A percentile compares a stretch with the other conserved stretches of the same genome.
These are phyloP conservation scores for Mycocentrospora acerina DNA, from an alignment of 2,329 filamentous ascomycete species.

Conservation along the genomic window DNA sequence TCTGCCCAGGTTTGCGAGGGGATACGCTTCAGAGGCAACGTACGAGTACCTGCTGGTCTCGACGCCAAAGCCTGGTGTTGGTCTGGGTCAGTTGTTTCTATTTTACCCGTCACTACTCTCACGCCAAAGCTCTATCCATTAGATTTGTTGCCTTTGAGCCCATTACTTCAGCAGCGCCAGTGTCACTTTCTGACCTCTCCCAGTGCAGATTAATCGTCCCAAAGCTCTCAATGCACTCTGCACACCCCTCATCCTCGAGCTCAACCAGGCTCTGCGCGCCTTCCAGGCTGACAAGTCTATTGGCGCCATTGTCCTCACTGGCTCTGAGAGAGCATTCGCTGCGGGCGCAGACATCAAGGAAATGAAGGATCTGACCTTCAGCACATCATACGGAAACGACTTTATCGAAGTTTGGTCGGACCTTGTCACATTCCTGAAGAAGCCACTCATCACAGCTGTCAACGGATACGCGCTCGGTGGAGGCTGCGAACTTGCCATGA, in stretches of 20 bases:
- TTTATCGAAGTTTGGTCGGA: slow-evolving; percentile 97
- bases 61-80: slow-evolving; percentile 83
- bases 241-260: slow-evolving; percentile 85
- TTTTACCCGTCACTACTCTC: neutral
- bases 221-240: slow-evolving; percentile 94
- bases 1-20: slow-evolving; percentile 58
- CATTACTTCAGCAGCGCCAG: neutral
- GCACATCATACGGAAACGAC: slow-evolving; percentile 79
- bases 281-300: slow-evolving; percentile 37
- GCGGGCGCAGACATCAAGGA: slow-evolving; percentile 98
- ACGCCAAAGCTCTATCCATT: too few species aligned
- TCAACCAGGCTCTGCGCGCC: slow-evolving; percentile 51
- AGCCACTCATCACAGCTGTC: slow-evolving; percentile 90
- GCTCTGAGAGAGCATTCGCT: slow-evolving; percentile 75
- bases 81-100: slow-evolving; percentile 64
- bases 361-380: slow-evolving; percentile 91
- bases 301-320: slow-evolving; percentile 67
- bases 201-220: slow-evolving; percentile 90
- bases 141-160: too few species aligned
- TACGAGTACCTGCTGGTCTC: slow-evolving; percentile 86
- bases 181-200: slow-evolving; percentile 9
- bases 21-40: slow-evolving; percentile 48
- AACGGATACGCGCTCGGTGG: slow-evolving; percentile 93
- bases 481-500: slow-evolving; percentile 94
- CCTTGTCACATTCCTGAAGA: slow-evolving; percentile 81